Conservation (phyloP, 805 yeast species). For the Yamadazyma insecticola region DNA sequence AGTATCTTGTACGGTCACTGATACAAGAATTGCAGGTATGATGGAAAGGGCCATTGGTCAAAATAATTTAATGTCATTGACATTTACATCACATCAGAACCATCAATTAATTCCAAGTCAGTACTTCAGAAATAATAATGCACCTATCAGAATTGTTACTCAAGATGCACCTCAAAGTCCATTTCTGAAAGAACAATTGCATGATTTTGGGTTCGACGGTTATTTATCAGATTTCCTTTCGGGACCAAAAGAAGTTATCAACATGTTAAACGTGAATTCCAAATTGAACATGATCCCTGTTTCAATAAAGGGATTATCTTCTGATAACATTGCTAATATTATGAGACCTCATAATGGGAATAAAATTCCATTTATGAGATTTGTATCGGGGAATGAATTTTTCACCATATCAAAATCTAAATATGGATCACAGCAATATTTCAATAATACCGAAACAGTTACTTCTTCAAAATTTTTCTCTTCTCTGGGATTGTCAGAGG, state of each 20-base stretch:
- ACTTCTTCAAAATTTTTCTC: constrained; percentile 27
- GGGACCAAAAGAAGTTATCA: constrained; percentile 70
- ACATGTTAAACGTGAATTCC: constrained; percentile 59
- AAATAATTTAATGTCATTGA: constrained; percentile 56
- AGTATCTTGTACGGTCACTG: constrained; percentile 53
- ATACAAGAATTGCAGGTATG: constrained; percentile 46
- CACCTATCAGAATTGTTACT: constrained; percentile 52
- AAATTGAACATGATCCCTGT: constrained; percentile 59
- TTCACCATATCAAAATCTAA: constrained; percentile 51
- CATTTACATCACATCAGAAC: constrained; percentile 51
- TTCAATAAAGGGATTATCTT: constrained; percentile 40
- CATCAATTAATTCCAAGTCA: constrained; percentile 26
- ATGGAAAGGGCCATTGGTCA: constrained; percentile 54
- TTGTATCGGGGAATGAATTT: constrained; percentile 55
- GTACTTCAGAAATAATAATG: constrained; percentile 38
- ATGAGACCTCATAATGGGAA: constrained; percentile 34
- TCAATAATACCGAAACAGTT: constrained; percentile 36
- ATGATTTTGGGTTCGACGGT: constrained; percentile 70
- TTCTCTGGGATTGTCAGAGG: constrained; percentile 25
- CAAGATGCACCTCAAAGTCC: constrained; percentile 11
- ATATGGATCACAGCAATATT: constrained; percentile 58
- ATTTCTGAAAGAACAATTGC: constrained; percentile 30
- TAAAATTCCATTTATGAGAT: constrained; percentile 45
- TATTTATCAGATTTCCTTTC: constrained; percentile 62
- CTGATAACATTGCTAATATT: constrained; percentile 33